Base-by-base conservation (phyloP, 2,329 filamentous ascomycete genomes). In the Pyrenochaeta sp. region DNA sequence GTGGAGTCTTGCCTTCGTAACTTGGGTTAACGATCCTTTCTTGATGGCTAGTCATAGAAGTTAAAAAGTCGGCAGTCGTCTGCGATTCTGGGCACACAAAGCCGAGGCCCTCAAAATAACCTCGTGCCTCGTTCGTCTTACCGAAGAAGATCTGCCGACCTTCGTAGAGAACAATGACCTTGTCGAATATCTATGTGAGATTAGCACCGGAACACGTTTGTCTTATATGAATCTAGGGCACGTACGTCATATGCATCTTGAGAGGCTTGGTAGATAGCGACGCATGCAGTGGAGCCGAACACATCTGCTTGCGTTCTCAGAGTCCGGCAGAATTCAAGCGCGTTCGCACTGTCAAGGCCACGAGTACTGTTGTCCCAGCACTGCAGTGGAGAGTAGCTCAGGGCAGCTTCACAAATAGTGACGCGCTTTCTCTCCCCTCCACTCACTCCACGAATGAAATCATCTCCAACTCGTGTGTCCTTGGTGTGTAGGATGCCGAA, bases 331-430 rank as follows among this genome's bases (percentile, higher is more conserved):
- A 90, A 90, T 68, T 89, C 86, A 47, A 90, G 80, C 38, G 87
- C 87, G 68, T 89, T 90, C 71, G 86, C 87, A 21, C 81, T 86
- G 71, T 90, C 87, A 21, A 90, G 76, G 70, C 87, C 87, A 72
- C 87, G 79, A 17, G 87, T 90, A 27, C 81, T 85, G 74, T 90
- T 90, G 62, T 90, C 90, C 89, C 89, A 94, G 47, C 85, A 86
- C 65, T 89, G 85, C 2, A 84, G 68, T 0, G 80, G 80, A 0
- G 82, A 81, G 21, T 77, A 75, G 11, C 85, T 85, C 7, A 91
- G 75, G 47, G 87, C 80, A 54, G 89, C 89, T 70, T 94, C 89
- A 1, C 87, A 88, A 49, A 94, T 90, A 30, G 85, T 88, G 4
- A 95, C 89, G 65, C 90, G 84, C 73, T 93, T 90, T 67, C 84